Conservation (phyloP, 257 asterid genomes). For the Solanum clarkiae region DNA sequence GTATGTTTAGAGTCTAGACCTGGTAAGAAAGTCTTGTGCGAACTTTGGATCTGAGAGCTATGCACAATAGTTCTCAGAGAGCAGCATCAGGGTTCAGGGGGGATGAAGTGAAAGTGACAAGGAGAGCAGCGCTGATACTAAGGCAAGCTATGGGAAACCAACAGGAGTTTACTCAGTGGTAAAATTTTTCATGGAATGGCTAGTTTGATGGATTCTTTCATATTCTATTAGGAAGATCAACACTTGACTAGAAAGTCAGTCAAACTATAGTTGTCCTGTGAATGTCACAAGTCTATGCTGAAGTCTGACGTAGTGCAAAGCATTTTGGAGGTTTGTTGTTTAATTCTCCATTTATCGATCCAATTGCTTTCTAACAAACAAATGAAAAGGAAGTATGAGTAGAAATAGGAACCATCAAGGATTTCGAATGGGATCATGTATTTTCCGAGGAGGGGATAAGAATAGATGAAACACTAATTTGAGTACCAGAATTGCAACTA, state of each 20-base stretch:
- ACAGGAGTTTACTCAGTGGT: constrained; percentile 81
- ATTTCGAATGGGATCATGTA: neutral
- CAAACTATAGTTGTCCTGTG: constrained; percentile 37
- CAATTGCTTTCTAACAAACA: neutral
- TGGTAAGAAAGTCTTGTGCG: constrained; percentile 53
- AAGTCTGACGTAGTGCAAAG: constrained; percentile 27
- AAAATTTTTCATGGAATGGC: constrained; percentile 36
- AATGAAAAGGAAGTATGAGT: neutral
- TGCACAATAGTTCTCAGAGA: constrained; percentile 36
- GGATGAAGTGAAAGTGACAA: constrained; percentile 76
- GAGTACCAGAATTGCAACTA: neutral
- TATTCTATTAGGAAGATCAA: neutral
- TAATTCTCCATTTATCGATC: neutral
- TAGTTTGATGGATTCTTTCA: neutral
- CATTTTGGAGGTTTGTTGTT: constrained; percentile 38
- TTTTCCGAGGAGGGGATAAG: neutral
- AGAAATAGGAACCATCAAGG: neutral
- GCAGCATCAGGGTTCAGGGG: constrained; percentile 44
- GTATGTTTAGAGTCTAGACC: constrained; percentile 50
- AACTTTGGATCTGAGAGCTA: constrained; percentile 56
- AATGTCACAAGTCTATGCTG: constrained; percentile 38
- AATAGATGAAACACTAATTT: neutral
- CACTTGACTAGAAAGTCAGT: neutral
- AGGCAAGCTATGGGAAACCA: constrained; percentile 66
- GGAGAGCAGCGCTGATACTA: constrained; percentile 74